Conservation (phyloP, 768 basidiomycete genomes). For the Mycena galopus region DNA sequence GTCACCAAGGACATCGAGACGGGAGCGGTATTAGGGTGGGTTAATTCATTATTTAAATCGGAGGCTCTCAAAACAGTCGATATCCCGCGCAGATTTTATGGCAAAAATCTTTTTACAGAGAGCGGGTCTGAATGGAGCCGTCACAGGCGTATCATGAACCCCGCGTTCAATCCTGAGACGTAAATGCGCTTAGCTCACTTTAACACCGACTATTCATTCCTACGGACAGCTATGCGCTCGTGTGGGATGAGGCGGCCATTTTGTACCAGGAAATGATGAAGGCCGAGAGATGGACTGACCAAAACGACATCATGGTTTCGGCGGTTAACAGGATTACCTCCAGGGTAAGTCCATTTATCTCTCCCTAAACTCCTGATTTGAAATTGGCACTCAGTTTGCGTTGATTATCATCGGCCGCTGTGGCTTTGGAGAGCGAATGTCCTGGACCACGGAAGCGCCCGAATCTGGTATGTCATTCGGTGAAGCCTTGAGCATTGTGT, state of each 20-base stretch:
- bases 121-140: slow-evolving; percentile 21
- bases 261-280: slow-evolving; percentile 16
- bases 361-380: not conserved
- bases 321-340: not conserved
- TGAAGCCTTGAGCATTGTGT: slow-evolving; percentile 28
- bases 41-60: too few relatives aligned
- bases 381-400: not conserved
- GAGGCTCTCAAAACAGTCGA: not conserved
- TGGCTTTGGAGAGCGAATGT: slow-evolving; percentile 4
- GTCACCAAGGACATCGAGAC: not conserved
- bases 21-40: not conserved
- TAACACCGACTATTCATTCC: not conserved
- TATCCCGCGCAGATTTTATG: not conserved
- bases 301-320: not conserved
- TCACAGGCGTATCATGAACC: slow-evolving; percentile 23
- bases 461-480: not conserved
- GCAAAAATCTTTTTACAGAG: slow-evolving; percentile 10
- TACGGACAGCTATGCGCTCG: not conserved
- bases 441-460: not conserved
- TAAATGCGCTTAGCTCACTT: not conserved
- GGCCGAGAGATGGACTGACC: not conserved
- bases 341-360: not conserved
- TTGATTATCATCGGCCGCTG: slow-evolving; percentile 14
- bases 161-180: slow-evolving; percentile 11
- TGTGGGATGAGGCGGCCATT: not conserved